These are phyloP conservation scores for Phytopythium mirpurense DNA, from an alignment of 352 stramenopile species.

Conservation along the genomic window DNA sequence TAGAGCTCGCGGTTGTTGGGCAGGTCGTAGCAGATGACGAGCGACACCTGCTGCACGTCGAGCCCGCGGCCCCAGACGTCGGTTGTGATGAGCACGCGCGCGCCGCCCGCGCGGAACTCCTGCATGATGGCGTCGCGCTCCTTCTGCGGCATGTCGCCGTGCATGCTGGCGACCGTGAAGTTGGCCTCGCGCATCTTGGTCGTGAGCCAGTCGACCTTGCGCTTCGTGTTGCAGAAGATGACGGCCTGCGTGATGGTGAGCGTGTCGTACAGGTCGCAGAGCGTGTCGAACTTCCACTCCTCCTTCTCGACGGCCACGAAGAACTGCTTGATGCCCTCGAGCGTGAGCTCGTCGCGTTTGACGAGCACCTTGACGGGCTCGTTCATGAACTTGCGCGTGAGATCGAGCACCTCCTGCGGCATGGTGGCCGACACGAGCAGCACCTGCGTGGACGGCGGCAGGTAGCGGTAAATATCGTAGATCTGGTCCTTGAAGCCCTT, in stretches of 20 bases:
- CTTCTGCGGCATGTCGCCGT: slow-evolving; percentile 99
- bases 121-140: slow-evolving; percentile 99
- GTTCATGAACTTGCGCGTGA: slow-evolving; percentile 98
- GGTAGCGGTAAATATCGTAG: slow-evolving; percentile 99
- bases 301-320: slow-evolving; percentile 98
- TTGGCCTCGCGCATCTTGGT: slow-evolving; percentile 99
- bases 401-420: slow-evolving; percentile 98
- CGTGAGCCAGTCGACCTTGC: slow-evolving; percentile 99
- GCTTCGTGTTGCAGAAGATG: slow-evolving; percentile 99
- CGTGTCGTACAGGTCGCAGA: slow-evolving; percentile 99
- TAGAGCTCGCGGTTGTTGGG: slow-evolving; percentile 99
- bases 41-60: slow-evolving; percentile 98
- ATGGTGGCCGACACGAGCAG: slow-evolving; percentile 99
- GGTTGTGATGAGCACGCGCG: slow-evolving; percentile 99
- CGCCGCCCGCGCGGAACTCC: slow-evolving; percentile 99
- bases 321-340: slow-evolving; percentile 99
- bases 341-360: slow-evolving; percentile 99
- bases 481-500: slow-evolving; percentile 99
- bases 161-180: slow-evolving; percentile 99
- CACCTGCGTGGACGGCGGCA: slow-evolving; percentile 97
- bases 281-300: slow-evolving; percentile 99
- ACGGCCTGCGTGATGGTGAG: slow-evolving; percentile 99
- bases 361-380: slow-evolving; percentile 98
- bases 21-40: slow-evolving; percentile 99
- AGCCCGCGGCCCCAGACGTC: slow-evolving; percentile 99